Base-by-base conservation (phyloP, 1,139 yeast species). In the Yamadazyma diospyri region DNA sequence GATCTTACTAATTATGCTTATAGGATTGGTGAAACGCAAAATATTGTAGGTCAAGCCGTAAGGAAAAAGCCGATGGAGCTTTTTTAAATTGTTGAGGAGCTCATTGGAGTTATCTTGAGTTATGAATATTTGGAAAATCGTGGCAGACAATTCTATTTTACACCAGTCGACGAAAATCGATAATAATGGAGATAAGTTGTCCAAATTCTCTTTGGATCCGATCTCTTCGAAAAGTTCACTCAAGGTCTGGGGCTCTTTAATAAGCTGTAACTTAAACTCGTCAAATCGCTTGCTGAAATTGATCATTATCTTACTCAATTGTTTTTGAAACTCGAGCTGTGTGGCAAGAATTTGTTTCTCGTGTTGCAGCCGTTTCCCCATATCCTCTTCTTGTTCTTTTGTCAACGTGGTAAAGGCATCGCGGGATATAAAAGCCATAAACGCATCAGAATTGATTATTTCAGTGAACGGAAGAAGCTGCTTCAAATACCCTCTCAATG, bases 91-190 rank as follows among this genome's bases (percentile, higher is more conserved):
- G 6, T 72, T 69, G 43, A 82, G 76, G 49, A 84, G 62, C 45
- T 84, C 95, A 40, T 78, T 74, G 1, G 95, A 78, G 42, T 77
- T 76, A 53, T 89, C 97, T 37, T 77, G 82, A 1, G 92, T 89
- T 25, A 89, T 63, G 47, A 88, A 81, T 28, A 82, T 49, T 45
- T 85, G 88, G 55, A 86, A 87, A 4, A 88, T 59, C 0, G 95
- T 81, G 0, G 95, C 86, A 0, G 96, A 86, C 15, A 86, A 61
- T 51, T 88, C 94, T 15, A 88, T 73, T 38, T 85, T 78, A 41
- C 82, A 75, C 87, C 95, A 82, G 42, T 85, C 86, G 27, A 86
- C 68, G 42, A 88, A 82, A 28, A 84, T 74, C 42, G 68, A 68
- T 33, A 88, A 63, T 30, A 82, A 66, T 2, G 84, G 81, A 3